A percentile compares a stretch with the other conserved stretches of the same genome.
These are phyloP conservation scores for Blastocrithidia nonstop DNA, from an alignment of 208 protist genomes.

Conservation along the genomic window DNA sequence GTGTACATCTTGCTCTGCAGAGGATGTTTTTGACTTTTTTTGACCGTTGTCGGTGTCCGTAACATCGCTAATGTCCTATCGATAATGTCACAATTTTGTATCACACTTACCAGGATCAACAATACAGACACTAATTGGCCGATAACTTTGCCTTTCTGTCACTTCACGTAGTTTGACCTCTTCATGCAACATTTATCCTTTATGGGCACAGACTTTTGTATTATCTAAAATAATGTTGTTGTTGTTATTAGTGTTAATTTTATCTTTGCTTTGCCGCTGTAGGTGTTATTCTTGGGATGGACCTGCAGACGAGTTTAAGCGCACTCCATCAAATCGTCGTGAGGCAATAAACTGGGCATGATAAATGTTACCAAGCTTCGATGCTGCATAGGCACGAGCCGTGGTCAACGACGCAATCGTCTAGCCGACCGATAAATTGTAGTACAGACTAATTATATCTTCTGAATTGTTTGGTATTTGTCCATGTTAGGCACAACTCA, in stretches of 20 bases:
- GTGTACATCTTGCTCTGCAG: constrained; percentile 60
- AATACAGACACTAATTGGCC: constrained; percentile 27
- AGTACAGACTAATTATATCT: too few species aligned
- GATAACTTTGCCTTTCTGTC: too few species aligned
- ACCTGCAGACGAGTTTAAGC: constrained; percentile 12
- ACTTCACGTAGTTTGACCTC: constrained; percentile 38
- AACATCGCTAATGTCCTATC: too few species aligned
- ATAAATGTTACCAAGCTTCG: constrained; percentile 75
- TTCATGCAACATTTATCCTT: constrained; percentile 3
- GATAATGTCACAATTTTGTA: background rate
- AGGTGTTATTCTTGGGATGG: constrained; percentile 19
- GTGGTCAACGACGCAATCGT: constrained; percentile 63
- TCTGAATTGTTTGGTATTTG: too few species aligned
- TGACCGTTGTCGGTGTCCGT: too few species aligned
- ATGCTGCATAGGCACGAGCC: constrained; percentile 66
- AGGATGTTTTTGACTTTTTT: too few species aligned
- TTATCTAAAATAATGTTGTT: constrained; percentile 1
- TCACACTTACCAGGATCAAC: constrained; percentile 22
- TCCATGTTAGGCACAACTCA: constrained; percentile 54
- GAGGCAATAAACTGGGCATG: constrained; percentile 60
- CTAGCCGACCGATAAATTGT: too few species aligned
- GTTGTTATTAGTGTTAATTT: constrained; percentile 8
- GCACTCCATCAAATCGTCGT: constrained; percentile 24
- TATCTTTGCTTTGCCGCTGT: background rate
- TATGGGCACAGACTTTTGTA: background rate